Percentiles rank a stretch among this genome's conserved stretches.
These are phyloP conservation scores for Euphorbia tirucalli DNA, from an alignment of 345 rosid species.

Conservation along the genomic window DNA sequence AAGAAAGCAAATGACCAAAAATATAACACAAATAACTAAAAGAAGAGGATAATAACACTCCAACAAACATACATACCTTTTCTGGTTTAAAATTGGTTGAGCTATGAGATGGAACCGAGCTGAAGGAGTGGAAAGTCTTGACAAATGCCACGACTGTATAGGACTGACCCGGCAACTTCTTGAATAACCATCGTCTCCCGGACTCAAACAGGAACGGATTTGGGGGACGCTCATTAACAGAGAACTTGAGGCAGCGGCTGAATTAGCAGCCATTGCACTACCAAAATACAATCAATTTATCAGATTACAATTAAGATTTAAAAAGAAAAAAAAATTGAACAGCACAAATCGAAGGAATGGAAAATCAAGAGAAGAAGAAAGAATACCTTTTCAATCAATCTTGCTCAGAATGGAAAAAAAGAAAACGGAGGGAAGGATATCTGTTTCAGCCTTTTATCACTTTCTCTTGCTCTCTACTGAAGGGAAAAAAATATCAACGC, in stretches of 20 bases:
- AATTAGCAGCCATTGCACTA: conserved; percentile 14
- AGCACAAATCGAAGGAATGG: background rate
- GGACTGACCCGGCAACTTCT: background rate
- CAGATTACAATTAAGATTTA: background rate
- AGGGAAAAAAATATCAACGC: background rate
- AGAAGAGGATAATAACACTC: background rate
- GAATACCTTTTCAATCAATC: background rate
- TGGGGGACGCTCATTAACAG: conserved; percentile 11
- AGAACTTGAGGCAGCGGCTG: conserved; percentile 13
- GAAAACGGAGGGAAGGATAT: too few species aligned
- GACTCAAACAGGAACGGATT: conserved; percentile 5
- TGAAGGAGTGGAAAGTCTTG: conserved; percentile 4
- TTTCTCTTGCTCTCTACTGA: background rate
- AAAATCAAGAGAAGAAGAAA: background rate
- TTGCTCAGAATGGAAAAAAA: too few species aligned
- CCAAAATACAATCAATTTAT: background rate
- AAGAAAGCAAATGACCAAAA: conserved; percentile 10
- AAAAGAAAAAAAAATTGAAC: background rate
- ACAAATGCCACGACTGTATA: conserved; percentile 6
- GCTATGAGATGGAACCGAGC: background rate
- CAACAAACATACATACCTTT: background rate
- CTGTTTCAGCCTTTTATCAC: background rate
- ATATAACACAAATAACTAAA: background rate
- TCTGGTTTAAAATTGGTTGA: background rate
- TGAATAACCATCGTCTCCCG: background rate